phyloP scores from a whole-genome alignment of 2,329 filamentous ascomycete species.

The Lecanicillium sp. region DNA sequence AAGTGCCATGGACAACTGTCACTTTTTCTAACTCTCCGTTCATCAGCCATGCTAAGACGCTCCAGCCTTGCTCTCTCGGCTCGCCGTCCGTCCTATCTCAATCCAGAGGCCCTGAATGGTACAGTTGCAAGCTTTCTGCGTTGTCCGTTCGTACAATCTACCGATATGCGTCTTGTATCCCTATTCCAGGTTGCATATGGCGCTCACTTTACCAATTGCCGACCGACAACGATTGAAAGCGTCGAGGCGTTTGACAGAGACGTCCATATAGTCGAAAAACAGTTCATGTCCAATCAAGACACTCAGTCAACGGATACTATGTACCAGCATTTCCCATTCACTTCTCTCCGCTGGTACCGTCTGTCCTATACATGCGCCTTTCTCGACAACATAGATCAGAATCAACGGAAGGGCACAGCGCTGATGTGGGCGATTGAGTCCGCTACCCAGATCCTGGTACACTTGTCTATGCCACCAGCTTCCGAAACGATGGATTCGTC shows the following conservation, averaged over 20 bases:
- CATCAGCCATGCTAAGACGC: neutral
- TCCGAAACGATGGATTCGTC: neutral
- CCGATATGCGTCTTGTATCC: neutral
- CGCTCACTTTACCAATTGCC: slow-evolving; percentile 2
- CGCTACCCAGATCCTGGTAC: neutral
- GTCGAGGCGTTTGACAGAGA: slow-evolving; percentile 1
- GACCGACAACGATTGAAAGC: slow-evolving; percentile 1
- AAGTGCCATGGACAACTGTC: too few relatives aligned
- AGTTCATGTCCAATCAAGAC: neutral
- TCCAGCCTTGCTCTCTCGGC: neutral
- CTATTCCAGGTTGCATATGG: neutral
- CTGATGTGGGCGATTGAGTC: slow-evolving; percentile 2
- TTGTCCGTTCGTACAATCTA: neutral
- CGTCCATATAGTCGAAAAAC: slow-evolving; percentile 1
- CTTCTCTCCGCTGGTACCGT: slow-evolving; percentile 1
- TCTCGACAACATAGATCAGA: neutral
- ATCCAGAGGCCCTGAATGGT: neutral
- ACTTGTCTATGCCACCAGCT: neutral
- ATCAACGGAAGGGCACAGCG: neutral
- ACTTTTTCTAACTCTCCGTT: too few relatives aligned
- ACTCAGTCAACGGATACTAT: neutral
- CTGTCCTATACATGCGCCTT: slow-evolving; percentile 1
- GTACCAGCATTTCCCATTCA: slow-evolving; percentile 1
- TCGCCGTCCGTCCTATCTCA: neutral
- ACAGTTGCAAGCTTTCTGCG: neutral